phyloP scores from a whole-genome alignment of 2,329 filamentous ascomycete species.

The Diaporthe longicolla region DNA sequence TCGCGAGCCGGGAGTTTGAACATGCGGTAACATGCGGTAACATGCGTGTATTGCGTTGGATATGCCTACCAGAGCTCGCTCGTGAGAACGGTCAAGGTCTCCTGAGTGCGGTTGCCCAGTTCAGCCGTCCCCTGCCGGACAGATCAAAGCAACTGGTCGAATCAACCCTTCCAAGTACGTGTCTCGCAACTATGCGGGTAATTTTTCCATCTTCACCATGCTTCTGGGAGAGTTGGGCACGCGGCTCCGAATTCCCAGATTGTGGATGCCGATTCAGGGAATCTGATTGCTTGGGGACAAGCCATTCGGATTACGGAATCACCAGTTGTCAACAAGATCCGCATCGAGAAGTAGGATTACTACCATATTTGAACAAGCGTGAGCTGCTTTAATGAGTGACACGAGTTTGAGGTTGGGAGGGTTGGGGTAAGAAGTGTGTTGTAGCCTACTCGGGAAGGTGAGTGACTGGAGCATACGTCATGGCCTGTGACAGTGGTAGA shows the following conservation, averaged over 20 bases:
- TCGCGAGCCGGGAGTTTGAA: background rate
- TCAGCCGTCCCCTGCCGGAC: no score
- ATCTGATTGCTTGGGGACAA: background rate
- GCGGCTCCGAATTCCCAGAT: no score
- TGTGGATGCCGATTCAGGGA: background rate
- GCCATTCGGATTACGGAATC: background rate
- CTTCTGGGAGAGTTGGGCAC: no score
- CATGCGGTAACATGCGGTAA: background rate
- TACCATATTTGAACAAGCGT: background rate
- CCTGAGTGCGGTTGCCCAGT: no score
- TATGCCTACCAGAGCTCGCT: background rate
- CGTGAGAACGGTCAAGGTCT: no score
- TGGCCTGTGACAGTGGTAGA: constrained; percentile 14
- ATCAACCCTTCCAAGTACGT: no score
- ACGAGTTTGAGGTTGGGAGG: background rate
- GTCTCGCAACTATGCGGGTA: no score
- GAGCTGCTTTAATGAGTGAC: background rate
- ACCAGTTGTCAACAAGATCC: background rate
- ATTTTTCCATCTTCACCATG: no score
- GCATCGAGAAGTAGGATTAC: no score
- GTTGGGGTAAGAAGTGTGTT: constrained; percentile 2
- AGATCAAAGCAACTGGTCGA: no score
- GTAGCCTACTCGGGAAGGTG: background rate
- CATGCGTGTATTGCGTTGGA: background rate
- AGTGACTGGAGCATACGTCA: constrained; percentile 38